Base-by-base conservation (phyloP, 2,329 filamentous ascomycete genomes). In the Xylaria sp. region DNA sequence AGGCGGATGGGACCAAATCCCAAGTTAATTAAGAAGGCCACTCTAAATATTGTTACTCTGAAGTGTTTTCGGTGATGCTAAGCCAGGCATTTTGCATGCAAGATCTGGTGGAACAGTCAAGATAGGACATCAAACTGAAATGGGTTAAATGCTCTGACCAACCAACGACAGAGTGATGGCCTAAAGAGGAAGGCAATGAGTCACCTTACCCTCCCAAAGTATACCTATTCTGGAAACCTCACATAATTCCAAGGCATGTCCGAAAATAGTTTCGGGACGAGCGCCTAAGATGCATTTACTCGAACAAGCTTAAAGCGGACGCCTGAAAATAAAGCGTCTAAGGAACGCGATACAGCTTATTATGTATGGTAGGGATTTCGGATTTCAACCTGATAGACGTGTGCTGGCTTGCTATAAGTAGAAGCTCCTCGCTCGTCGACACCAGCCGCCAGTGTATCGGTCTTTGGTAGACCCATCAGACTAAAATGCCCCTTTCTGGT, bases 121-220 rank as follows among this genome's bases (percentile, higher is more conserved):
- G 6, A 19, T 19, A 19, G n/a, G 3, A 8, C 6, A 3, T 17
- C 42, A 17, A n/a, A 47, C 17, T 19, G n/a, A 8, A 47, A 47
- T 47, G n/a, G 42, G 17, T n/a, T 42, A 47, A 47, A n/a, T 47
- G 42, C 12, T 51, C 54, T 21, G 42, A 47, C 42, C 42, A 47
- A 47, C 42, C 42, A 47, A 19, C 17, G 17, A 19, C 42, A 47
- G 42, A 47, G 17, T 47, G 42, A 47, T 19, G 6, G n/a, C 42
- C 42, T 7, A 47, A 47, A 47, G 17, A 47, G 42, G 42, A 47
- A 47, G 42, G 42, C 42, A 47, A 17, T 11, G 17, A 17, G 39
- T 42, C 17, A 36, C 14, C 17, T 19, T 47, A 47, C 17, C 17
- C 6, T 7, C 8, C 8, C 4, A 42, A 11, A 17, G 8, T 36